phyloP scores from a whole-genome alignment of 2,329 filamentous ascomycete species.

The Karstenula rhodostoma region DNA sequence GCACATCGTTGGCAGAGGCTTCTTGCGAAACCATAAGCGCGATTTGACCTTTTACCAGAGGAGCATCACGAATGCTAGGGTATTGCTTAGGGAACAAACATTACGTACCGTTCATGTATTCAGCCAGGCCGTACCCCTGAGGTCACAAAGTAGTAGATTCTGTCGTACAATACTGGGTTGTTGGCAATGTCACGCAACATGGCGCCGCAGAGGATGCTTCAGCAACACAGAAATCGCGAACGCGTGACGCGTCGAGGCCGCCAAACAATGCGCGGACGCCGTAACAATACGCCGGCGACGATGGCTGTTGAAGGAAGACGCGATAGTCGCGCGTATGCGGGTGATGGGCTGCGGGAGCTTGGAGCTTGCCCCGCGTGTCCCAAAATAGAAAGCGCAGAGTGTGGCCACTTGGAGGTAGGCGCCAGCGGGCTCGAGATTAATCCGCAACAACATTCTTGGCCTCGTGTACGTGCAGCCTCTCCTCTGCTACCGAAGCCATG shows the following conservation, averaged over 20 bases:
- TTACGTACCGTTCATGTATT: neutral
- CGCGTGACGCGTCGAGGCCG: neutral
- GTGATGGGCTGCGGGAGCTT: conserved; percentile 3
- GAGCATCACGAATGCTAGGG: conserved; percentile 30
- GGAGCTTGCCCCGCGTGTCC: conserved; percentile 3
- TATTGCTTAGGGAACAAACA: neutral
- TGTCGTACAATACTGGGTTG: neutral
- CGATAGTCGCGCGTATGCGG: conserved; percentile 3
- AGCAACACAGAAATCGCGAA: neutral
- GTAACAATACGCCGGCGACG: neutral
- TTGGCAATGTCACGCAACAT: neutral
- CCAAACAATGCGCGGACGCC: neutral
- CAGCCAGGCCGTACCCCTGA: neutral
- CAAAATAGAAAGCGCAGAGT: conserved; percentile 14
- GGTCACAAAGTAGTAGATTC: neutral
- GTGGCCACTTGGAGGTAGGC: conserved; percentile 8
- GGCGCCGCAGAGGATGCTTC: neutral
- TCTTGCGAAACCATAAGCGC: conserved; percentile 36
- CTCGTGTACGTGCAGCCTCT: neutral
- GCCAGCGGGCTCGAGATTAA: conserved; percentile 1
- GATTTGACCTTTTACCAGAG: conserved; percentile 48
- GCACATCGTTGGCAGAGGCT: conserved; percentile 40
- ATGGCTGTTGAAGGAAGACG: neutral
- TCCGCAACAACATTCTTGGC: conserved; percentile 8
- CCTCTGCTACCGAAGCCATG: conserved; percentile 62